Evolutionary conservation across 2,329 filamentous ascomycete genomes (phyloP).

Genomic region (Xylariaceae sp.): DNA sequence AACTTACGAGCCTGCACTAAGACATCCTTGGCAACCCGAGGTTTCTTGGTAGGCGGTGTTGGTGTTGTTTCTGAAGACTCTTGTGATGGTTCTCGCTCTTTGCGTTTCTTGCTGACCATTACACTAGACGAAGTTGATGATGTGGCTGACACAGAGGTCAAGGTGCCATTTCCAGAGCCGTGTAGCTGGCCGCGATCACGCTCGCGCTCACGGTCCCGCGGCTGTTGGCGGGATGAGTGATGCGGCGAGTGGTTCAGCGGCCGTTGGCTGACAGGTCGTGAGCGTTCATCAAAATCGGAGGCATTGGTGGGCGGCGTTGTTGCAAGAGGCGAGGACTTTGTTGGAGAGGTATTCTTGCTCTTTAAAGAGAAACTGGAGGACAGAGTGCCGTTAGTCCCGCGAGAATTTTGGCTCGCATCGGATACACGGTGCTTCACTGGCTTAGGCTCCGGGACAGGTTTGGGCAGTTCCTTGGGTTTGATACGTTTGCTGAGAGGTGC

Average conservation of each 20-base stretch:
- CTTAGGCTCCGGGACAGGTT: conserved; percentile 31
- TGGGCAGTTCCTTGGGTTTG: conserved; percentile 42
- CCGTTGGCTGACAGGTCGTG: conserved; percentile 20
- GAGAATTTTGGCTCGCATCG: conserved; percentile 47
- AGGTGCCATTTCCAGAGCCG: conserved; percentile 19
- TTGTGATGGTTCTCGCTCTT: conserved; percentile 30
- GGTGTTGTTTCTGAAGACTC: conserved; percentile 26
- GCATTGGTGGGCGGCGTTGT: conserved; percentile 63
- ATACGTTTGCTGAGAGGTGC: conserved; percentile 56
- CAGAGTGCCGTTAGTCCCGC: conserved; percentile 33
- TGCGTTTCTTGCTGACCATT: conserved; percentile 41
- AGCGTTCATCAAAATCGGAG: conserved; percentile 52
- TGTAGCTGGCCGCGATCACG: conserved; percentile 19
- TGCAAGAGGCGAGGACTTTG: conserved; percentile 62
- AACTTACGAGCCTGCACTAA: conserved; percentile 53
- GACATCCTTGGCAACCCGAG: conserved; percentile 44
- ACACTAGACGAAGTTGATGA: conserved; percentile 4
- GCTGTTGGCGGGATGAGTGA: conserved; percentile 14
- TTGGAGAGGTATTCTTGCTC: conserved; percentile 53
- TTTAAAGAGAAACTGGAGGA: conserved; percentile 42
- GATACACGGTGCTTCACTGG: conserved; percentile 44
- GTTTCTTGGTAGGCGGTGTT: conserved; percentile 32
- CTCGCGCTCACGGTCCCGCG: conserved; percentile 18
- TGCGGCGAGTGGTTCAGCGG: conserved; percentile 15
- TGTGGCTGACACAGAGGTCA: conserved; percentile 20